These are phyloP conservation scores for Hirsutella rhossiliensis DNA, from an alignment of 2,329 filamentous ascomycete genomes.

Conservation along the genomic window DNA sequence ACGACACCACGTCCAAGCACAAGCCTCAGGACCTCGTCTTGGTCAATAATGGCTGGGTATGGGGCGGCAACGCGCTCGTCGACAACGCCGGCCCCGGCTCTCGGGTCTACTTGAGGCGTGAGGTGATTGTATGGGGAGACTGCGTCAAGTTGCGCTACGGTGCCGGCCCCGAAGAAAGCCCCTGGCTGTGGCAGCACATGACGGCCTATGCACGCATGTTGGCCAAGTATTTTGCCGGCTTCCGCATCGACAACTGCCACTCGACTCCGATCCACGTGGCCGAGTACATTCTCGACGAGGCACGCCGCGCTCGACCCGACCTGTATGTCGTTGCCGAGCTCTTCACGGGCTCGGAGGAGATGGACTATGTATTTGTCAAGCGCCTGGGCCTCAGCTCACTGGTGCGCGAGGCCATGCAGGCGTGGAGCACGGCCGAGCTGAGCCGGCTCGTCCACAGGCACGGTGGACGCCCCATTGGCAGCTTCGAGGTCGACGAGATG, in stretches of 20 bases:
- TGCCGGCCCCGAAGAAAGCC: slow-evolving; percentile 65
- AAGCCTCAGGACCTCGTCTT: slow-evolving; percentile 66
- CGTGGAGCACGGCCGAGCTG: slow-evolving; percentile 88
- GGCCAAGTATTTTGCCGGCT: slow-evolving; percentile 89
- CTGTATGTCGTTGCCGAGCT: slow-evolving; percentile 89
- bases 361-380: slow-evolving; percentile 93
- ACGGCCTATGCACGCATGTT: slow-evolving; percentile 81
- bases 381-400: slow-evolving; percentile 81
- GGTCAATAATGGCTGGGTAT: slow-evolving; percentile 97
- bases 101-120: slow-evolving; percentile 83
- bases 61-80: slow-evolving; percentile 87
- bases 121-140: slow-evolving; percentile 97
- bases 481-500: slow-evolving; percentile 88
- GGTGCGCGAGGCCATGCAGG: slow-evolving; percentile 96
- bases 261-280: slow-evolving; percentile 92
- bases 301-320: slow-evolving; percentile 76
- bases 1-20: slow-evolving; percentile 66
- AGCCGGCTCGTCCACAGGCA: slow-evolving; percentile 89
- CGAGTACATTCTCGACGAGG: slow-evolving; percentile 88
- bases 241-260: slow-evolving; percentile 96
- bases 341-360: slow-evolving; percentile 90
- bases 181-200: slow-evolving; percentile 95
- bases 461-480: slow-evolving; percentile 87
- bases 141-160: slow-evolving; percentile 96
- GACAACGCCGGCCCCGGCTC: slow-evolving; percentile 89